These are phyloP conservation scores for Breviolum minutum DNA, from an alignment of 73 alveolate genomes.

Conservation along the genomic window DNA sequence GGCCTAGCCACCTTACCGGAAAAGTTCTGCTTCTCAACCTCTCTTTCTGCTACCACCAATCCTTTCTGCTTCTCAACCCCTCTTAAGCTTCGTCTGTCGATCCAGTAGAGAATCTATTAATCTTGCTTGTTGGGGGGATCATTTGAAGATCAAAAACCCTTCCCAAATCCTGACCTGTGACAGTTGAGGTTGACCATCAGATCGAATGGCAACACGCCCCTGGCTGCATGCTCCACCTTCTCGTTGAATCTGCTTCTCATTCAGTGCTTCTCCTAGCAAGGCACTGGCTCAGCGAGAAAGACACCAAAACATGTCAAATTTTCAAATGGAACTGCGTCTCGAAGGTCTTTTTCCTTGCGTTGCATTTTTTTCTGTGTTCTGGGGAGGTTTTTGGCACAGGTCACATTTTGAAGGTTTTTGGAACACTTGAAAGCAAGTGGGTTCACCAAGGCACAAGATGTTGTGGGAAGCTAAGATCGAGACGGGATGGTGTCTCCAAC, in stretches of 20 bases:
- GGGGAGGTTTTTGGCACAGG: neutral
- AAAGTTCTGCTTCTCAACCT: too few relatives aligned
- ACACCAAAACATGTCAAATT: neutral
- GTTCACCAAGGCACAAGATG: slow-evolving; percentile 33
- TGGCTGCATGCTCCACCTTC: slow-evolving; percentile 62
- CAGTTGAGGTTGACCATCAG: slow-evolving; percentile 16
- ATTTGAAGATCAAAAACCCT: neutral
- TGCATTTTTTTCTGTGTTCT: neutral
- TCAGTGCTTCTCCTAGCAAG: neutral
- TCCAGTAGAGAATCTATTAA: too few relatives aligned
- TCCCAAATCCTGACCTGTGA: neutral
- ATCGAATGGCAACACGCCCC: neutral
- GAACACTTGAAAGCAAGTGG: too few relatives aligned
- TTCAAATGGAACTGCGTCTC: neutral
- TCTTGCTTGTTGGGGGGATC: too few relatives aligned
- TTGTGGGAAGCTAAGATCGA: neutral
- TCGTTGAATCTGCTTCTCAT: slow-evolving; percentile 59
- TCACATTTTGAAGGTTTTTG: neutral
- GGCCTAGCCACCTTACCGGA: too few relatives aligned
- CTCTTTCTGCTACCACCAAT: too few relatives aligned
- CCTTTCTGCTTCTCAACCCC: too few relatives aligned
- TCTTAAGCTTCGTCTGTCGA: too few relatives aligned
- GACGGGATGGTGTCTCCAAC: neutral
- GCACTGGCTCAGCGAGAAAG: neutral
- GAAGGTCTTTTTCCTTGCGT: neutral